A percentile compares a stretch with the other conserved stretches of the same genome.
Evolutionary conservation across 2,329 filamentous ascomycete species (phyloP).

Genomic region (Rutstroemia sp.): DNA sequence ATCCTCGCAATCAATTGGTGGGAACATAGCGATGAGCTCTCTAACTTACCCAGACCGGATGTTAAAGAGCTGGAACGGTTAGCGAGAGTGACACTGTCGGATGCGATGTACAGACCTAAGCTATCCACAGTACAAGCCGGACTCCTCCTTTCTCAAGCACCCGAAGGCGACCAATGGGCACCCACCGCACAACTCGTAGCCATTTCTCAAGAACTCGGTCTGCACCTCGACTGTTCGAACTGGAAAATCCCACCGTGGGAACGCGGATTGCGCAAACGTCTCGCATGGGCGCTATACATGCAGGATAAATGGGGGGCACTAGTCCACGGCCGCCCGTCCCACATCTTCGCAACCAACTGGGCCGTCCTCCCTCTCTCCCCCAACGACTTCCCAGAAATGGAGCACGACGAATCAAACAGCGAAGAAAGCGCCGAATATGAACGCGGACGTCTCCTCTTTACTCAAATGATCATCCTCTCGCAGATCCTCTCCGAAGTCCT

Average conservation of each 20-base stretch:
- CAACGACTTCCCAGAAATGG: constrained; percentile 67
- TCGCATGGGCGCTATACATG: constrained; percentile 90
- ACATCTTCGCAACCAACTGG: constrained; percentile 65
- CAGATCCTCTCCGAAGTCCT: constrained; percentile 73
- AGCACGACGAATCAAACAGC: constrained; percentile 55
- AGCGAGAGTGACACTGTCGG: constrained; percentile 62
- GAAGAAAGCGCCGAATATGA: constrained; percentile 56
- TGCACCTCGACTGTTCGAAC: constrained; percentile 78
- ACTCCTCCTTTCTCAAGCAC: constrained; percentile 64
- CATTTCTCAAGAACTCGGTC: constrained; percentile 76
- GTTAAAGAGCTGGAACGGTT: constrained; percentile 66
- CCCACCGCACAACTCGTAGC: constrained; percentile 83
- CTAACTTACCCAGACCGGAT: constrained; percentile 59
- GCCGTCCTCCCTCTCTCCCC: constrained; percentile 59
- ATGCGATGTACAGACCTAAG: constrained; percentile 76
- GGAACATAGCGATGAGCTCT: constrained; percentile 63
- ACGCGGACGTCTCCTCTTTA: constrained; percentile 62
- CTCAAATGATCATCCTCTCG: constrained; percentile 68
- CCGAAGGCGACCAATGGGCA: constrained; percentile 74
- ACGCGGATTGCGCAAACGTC: constrained; percentile 71
- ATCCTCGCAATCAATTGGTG: constrained; percentile 85
- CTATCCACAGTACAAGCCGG: constrained; percentile 74
- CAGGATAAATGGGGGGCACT: constrained; percentile 90
- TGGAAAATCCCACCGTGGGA: constrained; percentile 92
- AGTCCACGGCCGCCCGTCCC: constrained; percentile 78